Evolutionary conservation across 306 rosid genomes (phyloP).

Genomic region (Citrullus amarus): DNA sequence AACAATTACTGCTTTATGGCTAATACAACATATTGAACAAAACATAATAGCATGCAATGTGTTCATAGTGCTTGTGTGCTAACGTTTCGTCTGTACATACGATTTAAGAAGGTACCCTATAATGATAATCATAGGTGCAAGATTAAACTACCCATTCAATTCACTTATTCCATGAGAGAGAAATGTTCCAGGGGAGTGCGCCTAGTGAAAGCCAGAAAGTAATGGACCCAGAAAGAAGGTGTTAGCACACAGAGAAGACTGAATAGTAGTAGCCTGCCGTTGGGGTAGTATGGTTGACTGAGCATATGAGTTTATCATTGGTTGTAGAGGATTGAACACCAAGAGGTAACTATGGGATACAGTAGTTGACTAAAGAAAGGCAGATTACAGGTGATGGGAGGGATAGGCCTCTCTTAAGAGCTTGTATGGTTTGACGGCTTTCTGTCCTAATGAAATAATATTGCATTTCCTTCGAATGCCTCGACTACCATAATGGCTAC

Average conservation of each 20-base stretch:
- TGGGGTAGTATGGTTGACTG: neutral
- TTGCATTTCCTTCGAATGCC: neutral
- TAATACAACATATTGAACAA: neutral
- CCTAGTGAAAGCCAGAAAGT: neutral
- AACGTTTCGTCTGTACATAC: neutral
- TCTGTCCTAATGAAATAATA: neutral
- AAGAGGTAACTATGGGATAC: neutral
- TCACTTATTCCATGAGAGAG: neutral
- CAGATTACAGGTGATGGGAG: neutral
- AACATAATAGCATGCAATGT: neutral
- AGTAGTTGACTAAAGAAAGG: neutral
- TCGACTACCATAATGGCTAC: neutral
- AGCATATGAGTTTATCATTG: neutral
- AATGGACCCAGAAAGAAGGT: neutral
- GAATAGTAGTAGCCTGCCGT: neutral
- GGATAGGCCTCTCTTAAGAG: neutral
- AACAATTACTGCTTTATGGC: neutral
- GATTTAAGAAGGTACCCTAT: neutral
- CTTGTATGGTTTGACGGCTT: neutral
- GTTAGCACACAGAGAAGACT: neutral
- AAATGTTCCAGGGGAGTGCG: neutral
- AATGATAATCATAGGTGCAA: neutral
- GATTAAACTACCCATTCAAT: neutral
- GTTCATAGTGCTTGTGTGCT: neutral
- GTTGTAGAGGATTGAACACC: neutral